Conservation (phyloP, 2,329 filamentous ascomycete species). For the Fusarium continuum region DNA sequence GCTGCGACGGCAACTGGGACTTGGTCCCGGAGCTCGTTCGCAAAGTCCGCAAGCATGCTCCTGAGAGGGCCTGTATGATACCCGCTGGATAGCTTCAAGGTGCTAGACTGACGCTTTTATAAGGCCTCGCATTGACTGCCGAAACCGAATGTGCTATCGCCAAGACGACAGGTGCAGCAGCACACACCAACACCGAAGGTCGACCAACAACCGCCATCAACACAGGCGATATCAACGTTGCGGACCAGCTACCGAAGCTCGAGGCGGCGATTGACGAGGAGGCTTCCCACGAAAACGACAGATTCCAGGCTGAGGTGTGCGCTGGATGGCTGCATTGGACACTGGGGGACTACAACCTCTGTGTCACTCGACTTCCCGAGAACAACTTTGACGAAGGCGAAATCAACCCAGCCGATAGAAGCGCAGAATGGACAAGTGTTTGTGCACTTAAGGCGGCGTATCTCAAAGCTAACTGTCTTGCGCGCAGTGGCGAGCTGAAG, state of each 20-base stretch:
- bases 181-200: slow-evolving; percentile 33
- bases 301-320: slow-evolving; percentile 83
- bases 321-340: slow-evolving; percentile 87
- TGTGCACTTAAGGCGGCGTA: slow-evolving; percentile 83
- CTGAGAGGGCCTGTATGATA: slow-evolving; percentile 79
- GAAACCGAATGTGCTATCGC: slow-evolving; percentile 74
- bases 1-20: slow-evolving; percentile 88
- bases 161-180: slow-evolving; percentile 55
- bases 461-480: slow-evolving; percentile 73
- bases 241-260: slow-evolving; percentile 60
- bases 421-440: slow-evolving; percentile 81
- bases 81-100: slow-evolving; percentile 1
- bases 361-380: slow-evolving; percentile 65
- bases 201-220: slow-evolving; percentile 55
- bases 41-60: slow-evolving; percentile 94
- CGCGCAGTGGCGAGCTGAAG: slow-evolving; percentile 56
- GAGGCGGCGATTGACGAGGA: slow-evolving; percentile 68
- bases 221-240: slow-evolving; percentile 56
- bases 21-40: slow-evolving; percentile 87
- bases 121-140: slow-evolving; percentile 75
- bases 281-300: slow-evolving; percentile 62
- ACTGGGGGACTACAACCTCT: slow-evolving; percentile 72
- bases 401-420: slow-evolving; percentile 61
- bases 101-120: slow-evolving; percentile 16
- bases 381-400: slow-evolving; percentile 64